A percentile compares a stretch with the other conserved stretches of the same genome.
Evolutionary conservation across 768 basidiomycete species (phyloP).

Genomic region (Exidia glandulosa): DNA sequence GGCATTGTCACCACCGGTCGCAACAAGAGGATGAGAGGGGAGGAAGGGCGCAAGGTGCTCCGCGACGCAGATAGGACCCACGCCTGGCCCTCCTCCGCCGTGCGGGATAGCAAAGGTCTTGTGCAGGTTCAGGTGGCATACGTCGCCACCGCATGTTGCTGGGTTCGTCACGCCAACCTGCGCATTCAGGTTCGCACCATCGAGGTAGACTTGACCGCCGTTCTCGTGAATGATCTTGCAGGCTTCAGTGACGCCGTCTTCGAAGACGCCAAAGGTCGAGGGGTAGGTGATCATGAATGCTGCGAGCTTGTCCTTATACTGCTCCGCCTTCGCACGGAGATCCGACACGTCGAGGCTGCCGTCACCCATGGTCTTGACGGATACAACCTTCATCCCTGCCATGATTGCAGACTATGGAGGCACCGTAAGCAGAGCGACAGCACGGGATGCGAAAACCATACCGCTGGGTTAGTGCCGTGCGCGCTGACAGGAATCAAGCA

Average conservation of each 20-base stretch:
- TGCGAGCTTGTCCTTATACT: slow-evolving; percentile 84
- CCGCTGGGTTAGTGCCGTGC: slow-evolving; percentile 97
- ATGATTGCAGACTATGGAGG: slow-evolving; percentile 74
- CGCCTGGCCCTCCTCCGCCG: slow-evolving; percentile 94
- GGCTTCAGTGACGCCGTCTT: slow-evolving; percentile 76
- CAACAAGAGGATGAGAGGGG: slow-evolving; percentile 71
- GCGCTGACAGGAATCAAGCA: slow-evolving; percentile 93
- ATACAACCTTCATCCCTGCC: slow-evolving; percentile 92
- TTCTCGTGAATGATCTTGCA: slow-evolving; percentile 89
- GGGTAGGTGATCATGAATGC: slow-evolving; percentile 99
- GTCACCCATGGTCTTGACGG: slow-evolving; percentile 81
- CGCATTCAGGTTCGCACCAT: slow-evolving; percentile 92
- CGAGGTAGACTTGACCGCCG: slow-evolving; percentile 96
- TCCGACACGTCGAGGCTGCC: slow-evolving; percentile 87
- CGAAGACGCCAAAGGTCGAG: slow-evolving; percentile 96
- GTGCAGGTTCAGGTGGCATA: slow-evolving; percentile 96
- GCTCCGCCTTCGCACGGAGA: slow-evolving; percentile 74
- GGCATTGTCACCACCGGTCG: slow-evolving; percentile 51
- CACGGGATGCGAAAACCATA: slow-evolving; percentile 27
- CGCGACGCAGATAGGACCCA: slow-evolving; percentile 92
- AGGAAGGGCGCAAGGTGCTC: slow-evolving; percentile 92
- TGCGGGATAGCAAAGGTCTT: slow-evolving; percentile 98
- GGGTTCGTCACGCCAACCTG: slow-evolving; percentile 90
- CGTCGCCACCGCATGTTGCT: slow-evolving; percentile 92
- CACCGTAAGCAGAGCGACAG: background rate